phyloP scores from a whole-genome alignment of 495 filamentous ascomycete genomes.

The Xylaria grammica region DNA sequence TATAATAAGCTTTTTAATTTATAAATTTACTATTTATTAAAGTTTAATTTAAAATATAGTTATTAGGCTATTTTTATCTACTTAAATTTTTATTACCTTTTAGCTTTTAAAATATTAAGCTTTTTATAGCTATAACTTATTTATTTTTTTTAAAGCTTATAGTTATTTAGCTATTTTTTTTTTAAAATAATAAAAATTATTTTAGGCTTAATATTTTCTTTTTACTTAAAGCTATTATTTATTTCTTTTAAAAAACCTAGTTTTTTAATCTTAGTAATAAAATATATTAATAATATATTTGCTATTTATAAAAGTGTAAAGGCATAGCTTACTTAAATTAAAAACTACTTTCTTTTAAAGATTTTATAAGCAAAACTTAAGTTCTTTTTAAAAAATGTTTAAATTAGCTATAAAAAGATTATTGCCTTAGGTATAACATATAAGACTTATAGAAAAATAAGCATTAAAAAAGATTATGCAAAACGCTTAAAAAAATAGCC shows the following conservation, averaged over 20 bases:
- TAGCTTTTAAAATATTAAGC: neutral
- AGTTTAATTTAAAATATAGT: too few species aligned
- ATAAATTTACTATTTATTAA: too few species aligned
- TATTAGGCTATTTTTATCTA: too few species aligned
- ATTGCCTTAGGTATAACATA: too few species aligned
- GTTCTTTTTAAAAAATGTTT: neutral
- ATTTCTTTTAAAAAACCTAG: neutral
- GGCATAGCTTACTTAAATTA: neutral
- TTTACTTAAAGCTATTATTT: conserved; percentile 1
- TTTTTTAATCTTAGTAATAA: neutral
- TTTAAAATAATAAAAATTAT: neutral
- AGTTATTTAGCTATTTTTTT: neutral
- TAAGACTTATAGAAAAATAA: too few species aligned
- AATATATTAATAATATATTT: conserved; percentile 13
- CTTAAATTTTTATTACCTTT: neutral
- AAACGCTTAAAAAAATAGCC: too few species aligned
- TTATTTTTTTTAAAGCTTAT: neutral
- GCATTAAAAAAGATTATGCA: too few species aligned
- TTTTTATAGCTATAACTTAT: neutral
- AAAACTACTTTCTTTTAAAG: neutral
- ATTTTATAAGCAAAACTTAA: conserved; percentile 2
- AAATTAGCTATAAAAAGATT: too few species aligned
- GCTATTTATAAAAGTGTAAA: neutral
- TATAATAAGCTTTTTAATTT: too few species aligned
- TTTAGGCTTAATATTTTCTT: too few species aligned